A percentile compares a stretch with the other conserved stretches of the same genome.
These are phyloP conservation scores for Plasmopara muralis DNA, from an alignment of 352 stramenopile species.

Conservation along the genomic window DNA sequence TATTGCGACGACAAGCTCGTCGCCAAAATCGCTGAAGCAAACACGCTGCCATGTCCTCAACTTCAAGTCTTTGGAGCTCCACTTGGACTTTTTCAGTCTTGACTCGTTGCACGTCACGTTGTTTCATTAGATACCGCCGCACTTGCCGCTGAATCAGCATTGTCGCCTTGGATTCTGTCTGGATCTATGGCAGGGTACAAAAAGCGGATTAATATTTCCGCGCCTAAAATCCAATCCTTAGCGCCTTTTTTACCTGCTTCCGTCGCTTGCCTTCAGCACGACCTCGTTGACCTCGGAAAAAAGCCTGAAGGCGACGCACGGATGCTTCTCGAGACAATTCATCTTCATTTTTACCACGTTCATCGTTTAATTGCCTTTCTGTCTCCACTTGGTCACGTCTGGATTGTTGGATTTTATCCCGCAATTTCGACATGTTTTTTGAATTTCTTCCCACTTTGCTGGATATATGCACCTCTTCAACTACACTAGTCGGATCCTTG, in stretches of 20 bases:
- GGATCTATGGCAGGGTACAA: slow-evolving; percentile 2
- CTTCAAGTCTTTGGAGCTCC: slow-evolving; percentile 26
- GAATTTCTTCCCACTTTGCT: too few species aligned
- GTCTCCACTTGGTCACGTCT: slow-evolving; percentile 8
- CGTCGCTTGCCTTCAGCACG: slow-evolving; percentile 19
- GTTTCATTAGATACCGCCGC: slow-evolving; percentile 13
- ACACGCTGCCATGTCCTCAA: slow-evolving; percentile 36
- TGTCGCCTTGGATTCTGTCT: slow-evolving; percentile 19
- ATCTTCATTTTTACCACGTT: background rate
- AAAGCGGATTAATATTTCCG: too few species aligned
- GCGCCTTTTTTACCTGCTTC: slow-evolving; percentile 17
- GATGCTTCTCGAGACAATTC: slow-evolving; percentile 21
- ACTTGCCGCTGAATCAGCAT: slow-evolving; percentile 21
- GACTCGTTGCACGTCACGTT: slow-evolving; percentile 2
- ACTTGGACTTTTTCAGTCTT: slow-evolving; percentile 15
- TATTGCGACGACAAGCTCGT: slow-evolving; percentile 2
- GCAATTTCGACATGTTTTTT: slow-evolving; percentile 20
- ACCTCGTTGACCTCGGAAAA: slow-evolving; percentile 24
- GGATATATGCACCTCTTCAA: slow-evolving; percentile 1
- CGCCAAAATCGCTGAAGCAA: slow-evolving; percentile 36
- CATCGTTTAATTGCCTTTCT: background rate
- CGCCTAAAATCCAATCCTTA: background rate
- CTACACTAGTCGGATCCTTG: background rate
- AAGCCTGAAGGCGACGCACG: slow-evolving; percentile 28
- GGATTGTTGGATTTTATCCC: slow-evolving; percentile 27